phyloP scores from a whole-genome alignment of 805 yeast species.

The Clavispora santaluciae region DNA sequence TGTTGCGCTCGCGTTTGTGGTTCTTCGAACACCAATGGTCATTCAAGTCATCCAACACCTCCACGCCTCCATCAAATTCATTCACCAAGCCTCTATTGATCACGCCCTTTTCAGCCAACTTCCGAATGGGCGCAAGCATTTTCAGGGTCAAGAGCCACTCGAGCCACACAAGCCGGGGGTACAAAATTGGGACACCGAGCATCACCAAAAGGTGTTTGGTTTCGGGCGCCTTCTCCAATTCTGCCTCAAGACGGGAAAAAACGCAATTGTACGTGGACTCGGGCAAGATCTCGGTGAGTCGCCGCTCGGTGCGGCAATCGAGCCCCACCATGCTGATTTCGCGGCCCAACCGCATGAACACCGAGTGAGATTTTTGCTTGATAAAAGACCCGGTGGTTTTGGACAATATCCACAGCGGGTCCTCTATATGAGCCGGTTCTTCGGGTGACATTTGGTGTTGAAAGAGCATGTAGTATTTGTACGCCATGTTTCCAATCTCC shows the following conservation, averaged over 20 bases:
- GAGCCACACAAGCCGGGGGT: constrained; percentile 90
- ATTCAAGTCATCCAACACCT: constrained; percentile 85
- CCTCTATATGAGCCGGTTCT: constrained; percentile 30
- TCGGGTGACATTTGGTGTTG: constrained; percentile 72
- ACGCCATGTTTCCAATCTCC: constrained; percentile 75
- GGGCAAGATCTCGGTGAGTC: constrained; percentile 51
- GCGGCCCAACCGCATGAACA: constrained; percentile 69
- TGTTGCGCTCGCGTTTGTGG: constrained; percentile 84
- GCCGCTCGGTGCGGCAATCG: constrained; percentile 92
- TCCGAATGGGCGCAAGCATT: constrained; percentile 57
- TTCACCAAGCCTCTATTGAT: constrained; percentile 73
- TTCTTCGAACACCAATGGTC: constrained; percentile 95
- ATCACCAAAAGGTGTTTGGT: constrained; percentile 75
- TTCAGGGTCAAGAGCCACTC: constrained; percentile 67
- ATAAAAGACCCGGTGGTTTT: constrained; percentile 62
- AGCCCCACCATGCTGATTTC: constrained; percentile 70
- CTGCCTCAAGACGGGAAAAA: constrained; percentile 56
- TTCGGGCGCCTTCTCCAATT: constrained; percentile 48
- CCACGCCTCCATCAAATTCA: constrained; percentile 89
- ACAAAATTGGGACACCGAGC: constrained; percentile 93
- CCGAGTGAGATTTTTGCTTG: constrained; percentile 58
- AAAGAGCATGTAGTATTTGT: constrained; percentile 81
- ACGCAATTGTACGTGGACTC: constrained; percentile 52
- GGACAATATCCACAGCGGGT: constrained; percentile 63
- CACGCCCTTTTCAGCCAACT: constrained; percentile 51